These are phyloP conservation scores for Nymphaea colorata DNA, from an alignment of 164 flowering plant species.

Conservation along the genomic window DNA sequence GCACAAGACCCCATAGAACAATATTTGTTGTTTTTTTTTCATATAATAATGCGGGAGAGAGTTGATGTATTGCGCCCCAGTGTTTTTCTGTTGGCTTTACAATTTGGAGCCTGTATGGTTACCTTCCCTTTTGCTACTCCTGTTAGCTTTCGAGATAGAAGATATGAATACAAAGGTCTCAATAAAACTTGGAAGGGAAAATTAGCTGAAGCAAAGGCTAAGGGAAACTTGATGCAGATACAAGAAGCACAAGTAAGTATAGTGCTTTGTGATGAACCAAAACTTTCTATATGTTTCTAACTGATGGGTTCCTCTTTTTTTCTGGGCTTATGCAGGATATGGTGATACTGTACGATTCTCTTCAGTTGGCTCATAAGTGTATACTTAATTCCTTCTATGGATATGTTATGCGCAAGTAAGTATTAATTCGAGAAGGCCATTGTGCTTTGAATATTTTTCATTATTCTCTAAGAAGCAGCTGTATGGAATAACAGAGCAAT, in stretches of 20 bases:
- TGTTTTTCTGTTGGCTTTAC: too few relatives aligned
- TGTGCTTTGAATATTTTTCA: neutral
- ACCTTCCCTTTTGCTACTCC: too few relatives aligned
- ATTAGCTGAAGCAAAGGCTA: slow-evolving; percentile 79
- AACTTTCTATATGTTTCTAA: too few relatives aligned
- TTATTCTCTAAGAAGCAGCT: neutral
- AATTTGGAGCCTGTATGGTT: too few relatives aligned
- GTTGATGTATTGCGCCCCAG: too few relatives aligned
- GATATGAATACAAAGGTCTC: slow-evolving; percentile 97
- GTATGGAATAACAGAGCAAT: too few relatives aligned
- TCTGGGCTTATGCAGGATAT: slow-evolving; percentile 59
- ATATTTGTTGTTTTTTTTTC: neutral
- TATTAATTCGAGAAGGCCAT: slow-evolving; percentile 5
- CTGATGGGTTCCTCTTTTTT: slow-evolving; percentile 1
- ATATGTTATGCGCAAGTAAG: slow-evolving; percentile 99
- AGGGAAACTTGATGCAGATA: slow-evolving; percentile 80
- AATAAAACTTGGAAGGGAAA: slow-evolving; percentile 98
- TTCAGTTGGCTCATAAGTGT: slow-evolving; percentile 97
- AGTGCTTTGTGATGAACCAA: too few relatives aligned
- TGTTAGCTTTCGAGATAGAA: slow-evolving; percentile 92
- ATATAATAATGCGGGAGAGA: neutral
- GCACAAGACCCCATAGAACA: neutral
- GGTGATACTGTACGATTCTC: slow-evolving; percentile 95
- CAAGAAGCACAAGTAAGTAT: slow-evolving; percentile 88
- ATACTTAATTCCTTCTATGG: slow-evolving; percentile 99